A percentile compares a stretch with the other conserved stretches of the same genome.
Conservation (phyloP, 23 red algal genomes). For the Pyropia yezoensis region DNA sequence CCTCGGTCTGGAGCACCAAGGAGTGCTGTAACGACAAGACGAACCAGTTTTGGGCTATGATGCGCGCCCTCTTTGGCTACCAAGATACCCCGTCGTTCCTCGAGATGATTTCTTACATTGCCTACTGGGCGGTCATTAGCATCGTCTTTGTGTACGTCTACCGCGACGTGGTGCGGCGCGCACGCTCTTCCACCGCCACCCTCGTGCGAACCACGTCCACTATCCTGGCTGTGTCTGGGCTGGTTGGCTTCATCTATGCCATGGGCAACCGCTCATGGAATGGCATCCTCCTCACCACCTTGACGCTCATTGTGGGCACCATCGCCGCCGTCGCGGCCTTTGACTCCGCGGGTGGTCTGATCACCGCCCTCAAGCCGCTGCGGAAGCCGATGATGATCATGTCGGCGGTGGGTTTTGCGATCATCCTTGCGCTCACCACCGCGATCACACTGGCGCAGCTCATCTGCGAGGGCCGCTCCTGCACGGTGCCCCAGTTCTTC, state of each 20-base stretch:
- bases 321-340: constrained; percentile 11
- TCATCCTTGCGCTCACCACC: constrained; percentile 5
- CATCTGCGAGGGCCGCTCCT: constrained; percentile 31
- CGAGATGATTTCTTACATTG: constrained; percentile 53
- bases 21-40: constrained; percentile 61
- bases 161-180: constrained; percentile 19
- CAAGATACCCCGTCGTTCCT: constrained; percentile 69
- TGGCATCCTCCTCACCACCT: constrained; percentile 30
- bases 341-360: background rate
- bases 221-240: constrained; percentile 21
- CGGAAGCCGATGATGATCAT: constrained; percentile 3
- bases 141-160: constrained; percentile 39
- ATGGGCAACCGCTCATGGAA: constrained; percentile 48
- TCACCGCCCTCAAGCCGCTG: constrained; percentile 8
- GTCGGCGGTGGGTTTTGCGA: constrained; percentile 4
- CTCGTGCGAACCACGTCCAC: constrained; percentile 8
- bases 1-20: constrained; percentile 46
- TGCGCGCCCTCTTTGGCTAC: constrained; percentile 75
- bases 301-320: constrained; percentile 28
- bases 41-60: constrained; percentile 73
- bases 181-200: constrained; percentile 4
- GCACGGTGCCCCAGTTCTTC: constrained; percentile 40
- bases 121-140: constrained; percentile 50
- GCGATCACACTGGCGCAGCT: constrained; percentile 45
- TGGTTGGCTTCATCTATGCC: constrained; percentile 50